Evolutionary conservation across 345 rosid genomes (phyloP).

Genomic region (Odontarrhena argentea): DNA sequence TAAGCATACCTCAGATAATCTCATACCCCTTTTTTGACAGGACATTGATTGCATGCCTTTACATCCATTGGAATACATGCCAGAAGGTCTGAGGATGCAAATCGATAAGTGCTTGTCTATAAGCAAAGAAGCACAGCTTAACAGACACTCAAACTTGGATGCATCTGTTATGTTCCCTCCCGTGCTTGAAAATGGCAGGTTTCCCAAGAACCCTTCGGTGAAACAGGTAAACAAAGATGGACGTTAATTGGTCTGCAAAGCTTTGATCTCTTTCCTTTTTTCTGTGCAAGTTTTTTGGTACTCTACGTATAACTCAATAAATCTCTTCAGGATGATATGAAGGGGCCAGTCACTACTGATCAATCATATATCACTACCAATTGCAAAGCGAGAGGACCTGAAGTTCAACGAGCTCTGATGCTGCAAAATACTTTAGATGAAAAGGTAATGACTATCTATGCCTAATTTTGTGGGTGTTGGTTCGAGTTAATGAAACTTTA

Average conservation of each 20-base stretch:
- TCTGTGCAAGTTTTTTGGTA: slow-evolving; percentile 2
- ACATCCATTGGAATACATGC: slow-evolving; percentile 77
- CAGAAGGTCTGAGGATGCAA: slow-evolving; percentile 77
- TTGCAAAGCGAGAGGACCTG: slow-evolving; percentile 58
- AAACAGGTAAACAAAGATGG: slow-evolving; percentile 39
- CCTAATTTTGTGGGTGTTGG: slow-evolving; percentile 20
- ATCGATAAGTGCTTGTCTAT: slow-evolving; percentile 44
- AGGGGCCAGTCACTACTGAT: slow-evolving; percentile 34
- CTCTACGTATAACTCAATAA: slow-evolving; percentile 12
- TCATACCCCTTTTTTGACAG: slow-evolving; percentile 45
- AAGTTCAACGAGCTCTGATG: slow-evolving; percentile 53
- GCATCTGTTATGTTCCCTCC: slow-evolving; percentile 47
- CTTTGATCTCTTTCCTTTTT: slow-evolving; percentile 14
- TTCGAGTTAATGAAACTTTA: neutral
- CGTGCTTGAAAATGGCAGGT: slow-evolving; percentile 38
- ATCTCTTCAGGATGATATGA: slow-evolving; percentile 30
- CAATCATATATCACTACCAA: slow-evolving; percentile 37
- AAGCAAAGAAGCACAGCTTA: slow-evolving; percentile 50
- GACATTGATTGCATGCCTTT: slow-evolving; percentile 98
- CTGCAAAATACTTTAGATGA: slow-evolving; percentile 47
- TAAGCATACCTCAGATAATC: slow-evolving; percentile 7
- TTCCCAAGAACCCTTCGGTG: slow-evolving; percentile 16
- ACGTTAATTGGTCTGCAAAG: neutral
- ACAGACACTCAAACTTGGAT: slow-evolving; percentile 46
- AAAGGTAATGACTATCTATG: slow-evolving; percentile 53